Evolutionary conservation across 169 alveolate genomes (phyloP).

Genomic region (Perkinsus olseni): DNA sequence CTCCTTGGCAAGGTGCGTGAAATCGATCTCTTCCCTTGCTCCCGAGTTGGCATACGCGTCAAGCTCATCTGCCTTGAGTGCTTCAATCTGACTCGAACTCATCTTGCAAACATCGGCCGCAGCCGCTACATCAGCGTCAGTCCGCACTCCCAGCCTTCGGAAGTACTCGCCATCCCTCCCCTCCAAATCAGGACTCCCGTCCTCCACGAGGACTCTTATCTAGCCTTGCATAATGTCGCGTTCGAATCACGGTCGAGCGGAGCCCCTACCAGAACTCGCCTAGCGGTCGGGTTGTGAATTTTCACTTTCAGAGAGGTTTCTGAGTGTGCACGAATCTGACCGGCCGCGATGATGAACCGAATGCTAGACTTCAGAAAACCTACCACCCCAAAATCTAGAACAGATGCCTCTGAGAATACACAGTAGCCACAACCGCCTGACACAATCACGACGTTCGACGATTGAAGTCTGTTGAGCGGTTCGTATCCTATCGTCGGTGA

Average conservation of each 20-base stretch:
- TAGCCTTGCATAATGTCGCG: neutral
- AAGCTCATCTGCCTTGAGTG: neutral
- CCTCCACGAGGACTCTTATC: neutral
- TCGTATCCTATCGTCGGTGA: no score
- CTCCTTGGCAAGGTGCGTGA: neutral
- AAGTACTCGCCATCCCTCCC: neutral
- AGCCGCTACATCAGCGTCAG: neutral
- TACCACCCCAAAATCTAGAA: neutral
- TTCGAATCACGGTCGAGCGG: neutral
- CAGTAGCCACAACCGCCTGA: neutral
- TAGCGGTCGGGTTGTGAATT: neutral
- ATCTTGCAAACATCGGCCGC: no score
- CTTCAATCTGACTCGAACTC: neutral
- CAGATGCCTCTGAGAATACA: neutral
- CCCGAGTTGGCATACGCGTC: neutral
- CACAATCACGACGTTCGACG: neutral
- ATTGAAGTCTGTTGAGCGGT: neutral
- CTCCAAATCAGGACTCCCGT: neutral
- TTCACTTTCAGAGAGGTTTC: neutral
- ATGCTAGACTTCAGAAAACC: neutral
- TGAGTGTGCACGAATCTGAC: neutral
- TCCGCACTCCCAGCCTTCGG: neutral
- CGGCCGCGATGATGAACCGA: neutral
- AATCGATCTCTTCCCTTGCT: neutral
- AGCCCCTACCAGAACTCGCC: neutral